A percentile compares a stretch with the other conserved stretches of the same genome.
Evolutionary conservation across 306 rosid genomes (phyloP).

Genomic region (Acacia melanoxylon): DNA sequence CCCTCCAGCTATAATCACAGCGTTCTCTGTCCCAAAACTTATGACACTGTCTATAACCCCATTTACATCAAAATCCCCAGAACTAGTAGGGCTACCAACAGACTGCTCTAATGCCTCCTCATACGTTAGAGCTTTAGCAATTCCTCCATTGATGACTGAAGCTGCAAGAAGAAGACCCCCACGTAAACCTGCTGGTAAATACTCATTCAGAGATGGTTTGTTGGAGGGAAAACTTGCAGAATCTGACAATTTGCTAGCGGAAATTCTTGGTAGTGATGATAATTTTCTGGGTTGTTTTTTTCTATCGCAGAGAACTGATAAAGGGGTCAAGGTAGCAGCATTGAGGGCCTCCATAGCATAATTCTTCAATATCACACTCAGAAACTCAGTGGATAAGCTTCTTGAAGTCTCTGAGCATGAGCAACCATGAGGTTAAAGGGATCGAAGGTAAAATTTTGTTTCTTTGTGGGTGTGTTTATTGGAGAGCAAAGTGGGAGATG

Average conservation of each 20-base stretch:
- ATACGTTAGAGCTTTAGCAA: slow-evolving; percentile 72
- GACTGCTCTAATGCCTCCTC: slow-evolving; percentile 71
- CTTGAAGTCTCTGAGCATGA: background rate
- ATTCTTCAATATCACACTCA: slow-evolving; percentile 39
- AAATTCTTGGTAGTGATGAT: slow-evolving; percentile 38
- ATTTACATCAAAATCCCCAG: slow-evolving; percentile 55
- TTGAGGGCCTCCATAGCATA: slow-evolving; percentile 99
- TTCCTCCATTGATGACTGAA: slow-evolving; percentile 52
- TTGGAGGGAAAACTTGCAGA: slow-evolving; percentile 34
- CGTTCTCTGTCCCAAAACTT: slow-evolving; percentile 68
- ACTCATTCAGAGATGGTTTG: slow-evolving; percentile 32
- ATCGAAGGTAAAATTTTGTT: slow-evolving; percentile 17
- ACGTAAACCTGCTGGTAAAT: slow-evolving; percentile 40
- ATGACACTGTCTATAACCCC: slow-evolving; percentile 53
- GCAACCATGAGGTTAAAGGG: slow-evolving; percentile 19
- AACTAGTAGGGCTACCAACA: slow-evolving; percentile 27
- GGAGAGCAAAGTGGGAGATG: background rate
- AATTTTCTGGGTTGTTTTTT: slow-evolving; percentile 60
- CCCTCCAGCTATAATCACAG: slow-evolving; percentile 72
- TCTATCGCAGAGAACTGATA: slow-evolving; percentile 70
- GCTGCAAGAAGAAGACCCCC: slow-evolving; percentile 63
- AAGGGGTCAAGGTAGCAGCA: slow-evolving; percentile 75
- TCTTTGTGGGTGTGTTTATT: background rate
- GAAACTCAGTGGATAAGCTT: slow-evolving; percentile 14
- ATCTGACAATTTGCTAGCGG: slow-evolving; percentile 48